phyloP scores from a whole-genome alignment of 805 yeast species.

The Hanseniaspora clermontiae region DNA sequence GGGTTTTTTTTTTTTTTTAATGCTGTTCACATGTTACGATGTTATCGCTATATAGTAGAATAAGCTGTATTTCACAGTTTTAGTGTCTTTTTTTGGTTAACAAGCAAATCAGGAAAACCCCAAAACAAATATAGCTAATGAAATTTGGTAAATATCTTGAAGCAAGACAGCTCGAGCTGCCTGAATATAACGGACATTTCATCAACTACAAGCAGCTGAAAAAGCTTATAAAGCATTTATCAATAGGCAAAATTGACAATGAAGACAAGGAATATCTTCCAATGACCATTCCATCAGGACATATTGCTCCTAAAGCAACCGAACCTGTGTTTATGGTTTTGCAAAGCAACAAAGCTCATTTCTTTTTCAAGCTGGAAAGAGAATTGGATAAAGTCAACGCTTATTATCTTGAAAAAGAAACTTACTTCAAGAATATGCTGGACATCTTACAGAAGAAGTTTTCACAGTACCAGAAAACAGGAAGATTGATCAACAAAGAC shows the following conservation, averaged over 20 bases:
- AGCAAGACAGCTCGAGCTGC: conserved; percentile 83
- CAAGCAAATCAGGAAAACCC: background rate
- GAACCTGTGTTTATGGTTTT: conserved; percentile 37
- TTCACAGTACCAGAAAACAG: conserved; percentile 34
- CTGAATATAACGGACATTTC: conserved; percentile 87
- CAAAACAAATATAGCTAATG: conserved; percentile 28
- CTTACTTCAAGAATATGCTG: conserved; percentile 66
- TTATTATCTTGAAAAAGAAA: conserved; percentile 84
- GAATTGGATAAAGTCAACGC: conserved; percentile 89
- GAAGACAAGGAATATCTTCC: background rate
- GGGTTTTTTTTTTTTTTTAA: no score
- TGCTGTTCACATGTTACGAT: no score
- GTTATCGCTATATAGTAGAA: background rate
- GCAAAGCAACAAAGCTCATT: conserved; percentile 82
- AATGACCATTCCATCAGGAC: conserved; percentile 6
- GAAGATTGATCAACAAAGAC: conserved; percentile 41
- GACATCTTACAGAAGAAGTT: conserved; percentile 67
- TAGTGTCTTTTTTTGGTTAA: no score
- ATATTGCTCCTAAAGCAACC: background rate
- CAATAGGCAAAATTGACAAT: conserved; percentile 19
- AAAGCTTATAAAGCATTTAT: conserved; percentile 76
- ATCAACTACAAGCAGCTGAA: conserved; percentile 89
- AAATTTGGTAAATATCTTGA: conserved; percentile 94
- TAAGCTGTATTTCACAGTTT: background rate
- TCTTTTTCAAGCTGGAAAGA: conserved; percentile 77